Evolutionary conservation across 164 flowering plant species (phyloP).

Genomic region (Nymphaea colorata): DNA sequence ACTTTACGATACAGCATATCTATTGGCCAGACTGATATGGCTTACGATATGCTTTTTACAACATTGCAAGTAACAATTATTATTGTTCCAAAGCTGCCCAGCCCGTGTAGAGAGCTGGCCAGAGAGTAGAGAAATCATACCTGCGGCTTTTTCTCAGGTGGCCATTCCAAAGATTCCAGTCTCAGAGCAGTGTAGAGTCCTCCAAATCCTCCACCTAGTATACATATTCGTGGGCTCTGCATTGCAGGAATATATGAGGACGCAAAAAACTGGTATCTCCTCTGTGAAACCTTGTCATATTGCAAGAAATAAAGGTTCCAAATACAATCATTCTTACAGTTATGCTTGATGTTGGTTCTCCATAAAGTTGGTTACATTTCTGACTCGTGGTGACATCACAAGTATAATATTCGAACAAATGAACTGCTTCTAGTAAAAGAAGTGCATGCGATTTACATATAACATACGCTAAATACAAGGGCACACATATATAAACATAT

Average conservation of each 20-base stretch:
- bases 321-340: neutral
- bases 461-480: neutral
- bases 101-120: neutral
- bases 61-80: too few species aligned
- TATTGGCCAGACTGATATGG: too few species aligned
- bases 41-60: too few species aligned
- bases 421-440: neutral
- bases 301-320: neutral
- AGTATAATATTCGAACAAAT: neutral
- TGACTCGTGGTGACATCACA: neutral
- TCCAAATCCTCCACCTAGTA: slow-evolving; percentile 97
- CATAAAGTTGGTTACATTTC: neutral
- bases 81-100: neutral
- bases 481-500: neutral
- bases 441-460: too few species aligned
- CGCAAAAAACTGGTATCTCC: neutral
- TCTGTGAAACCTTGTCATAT: neutral
- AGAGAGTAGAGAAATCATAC: slow-evolving; percentile 18
- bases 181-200: slow-evolving; percentile 93
- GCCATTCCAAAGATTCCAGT: slow-evolving; percentile 89
- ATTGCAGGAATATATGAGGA: slow-evolving; percentile 6
- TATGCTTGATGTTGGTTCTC: neutral
- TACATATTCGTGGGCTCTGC: slow-evolving; percentile 91
- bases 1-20: too few species aligned
- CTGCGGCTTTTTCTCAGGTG: slow-evolving; percentile 81